Evolutionary conservation across 106 monocot species (phyloP).

Genomic region (Dactylorhiza incarnata): DNA sequence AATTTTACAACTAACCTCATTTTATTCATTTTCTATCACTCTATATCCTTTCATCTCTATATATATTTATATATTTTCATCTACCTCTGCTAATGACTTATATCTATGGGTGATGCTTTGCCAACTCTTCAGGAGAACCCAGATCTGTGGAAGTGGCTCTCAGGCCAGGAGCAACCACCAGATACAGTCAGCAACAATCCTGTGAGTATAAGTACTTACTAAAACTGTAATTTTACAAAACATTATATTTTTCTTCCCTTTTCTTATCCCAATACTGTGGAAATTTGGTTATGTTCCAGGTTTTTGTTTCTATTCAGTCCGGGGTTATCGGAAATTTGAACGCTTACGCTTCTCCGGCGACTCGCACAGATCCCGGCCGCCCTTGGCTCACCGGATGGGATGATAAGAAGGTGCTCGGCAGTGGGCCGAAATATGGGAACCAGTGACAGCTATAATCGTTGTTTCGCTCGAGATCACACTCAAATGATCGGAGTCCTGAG

Average conservation of each 20-base stretch:
- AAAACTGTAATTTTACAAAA: background rate
- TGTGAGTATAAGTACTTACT: constrained; percentile 11
- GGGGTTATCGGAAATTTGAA: constrained; percentile 62
- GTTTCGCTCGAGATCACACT: too few species aligned
- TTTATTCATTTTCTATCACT: background rate
- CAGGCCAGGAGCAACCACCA: constrained; percentile 89
- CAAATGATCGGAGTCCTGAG: too few species aligned
- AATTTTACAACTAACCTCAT: background rate
- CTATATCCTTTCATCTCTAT: background rate
- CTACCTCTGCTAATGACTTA: background rate
- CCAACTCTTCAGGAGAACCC: constrained; percentile 81
- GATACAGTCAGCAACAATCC: constrained; percentile 68
- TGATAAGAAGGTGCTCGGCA: constrained; percentile 60
- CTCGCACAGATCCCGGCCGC: constrained; percentile 68
- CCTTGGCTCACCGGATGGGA: constrained; percentile 99
- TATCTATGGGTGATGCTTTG: background rate
- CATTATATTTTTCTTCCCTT: background rate
- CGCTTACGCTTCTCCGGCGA: constrained; percentile 47
- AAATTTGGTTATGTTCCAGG: constrained; percentile 23
- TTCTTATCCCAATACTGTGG: background rate
- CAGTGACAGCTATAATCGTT: constrained; percentile 32
- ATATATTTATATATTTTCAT: background rate
- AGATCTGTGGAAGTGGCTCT: constrained; percentile 97
- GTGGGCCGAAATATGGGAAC: constrained; percentile 72
- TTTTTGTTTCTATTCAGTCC: constrained; percentile 61